A percentile compares a stretch with the other conserved stretches of the same genome.
These are phyloP conservation scores for Exophiala sp. DNA, from an alignment of 2,329 filamentous ascomycete genomes.

Conservation along the genomic window DNA sequence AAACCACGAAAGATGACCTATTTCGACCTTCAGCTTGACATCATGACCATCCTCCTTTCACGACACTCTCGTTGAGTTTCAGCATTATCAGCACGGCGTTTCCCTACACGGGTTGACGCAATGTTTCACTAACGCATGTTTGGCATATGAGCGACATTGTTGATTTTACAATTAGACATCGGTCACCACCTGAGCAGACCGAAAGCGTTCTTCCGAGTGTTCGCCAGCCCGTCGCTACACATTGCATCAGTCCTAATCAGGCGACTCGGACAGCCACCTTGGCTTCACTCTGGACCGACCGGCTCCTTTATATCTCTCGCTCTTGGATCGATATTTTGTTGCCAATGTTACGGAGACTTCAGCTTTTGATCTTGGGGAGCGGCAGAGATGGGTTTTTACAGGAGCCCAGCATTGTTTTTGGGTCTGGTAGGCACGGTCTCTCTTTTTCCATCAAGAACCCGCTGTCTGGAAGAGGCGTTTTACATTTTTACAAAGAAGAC, in stretches of 20 bases:
- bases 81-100: slow-evolving; percentile 16
- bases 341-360: neutral
- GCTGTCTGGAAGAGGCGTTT: neutral
- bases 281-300: neutral
- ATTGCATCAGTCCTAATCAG: neutral
- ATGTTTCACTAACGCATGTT: slow-evolving; percentile 14
- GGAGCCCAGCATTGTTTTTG: neutral
- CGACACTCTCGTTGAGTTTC: neutral
- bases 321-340: neutral
- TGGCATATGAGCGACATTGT: slow-evolving; percentile 22
- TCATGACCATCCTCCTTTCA: neutral
- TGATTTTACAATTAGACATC: slow-evolving; percentile 15
- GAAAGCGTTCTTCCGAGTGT: neutral
- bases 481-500: slow-evolving; percentile 12
- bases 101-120: slow-evolving; percentile 3
- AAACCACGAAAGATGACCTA: slow-evolving; percentile 21
- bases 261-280: slow-evolving; percentile 1
- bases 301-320: neutral
- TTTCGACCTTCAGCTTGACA: neutral
- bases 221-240: slow-evolving; percentile 4
- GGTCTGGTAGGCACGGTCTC: neutral
- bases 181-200: neutral
- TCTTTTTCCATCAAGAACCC: neutral
- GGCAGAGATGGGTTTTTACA: neutral
- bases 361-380: neutral